phyloP scores from a whole-genome alignment of 2,329 filamentous ascomycete genomes.

The Aspergillus bombycis region DNA sequence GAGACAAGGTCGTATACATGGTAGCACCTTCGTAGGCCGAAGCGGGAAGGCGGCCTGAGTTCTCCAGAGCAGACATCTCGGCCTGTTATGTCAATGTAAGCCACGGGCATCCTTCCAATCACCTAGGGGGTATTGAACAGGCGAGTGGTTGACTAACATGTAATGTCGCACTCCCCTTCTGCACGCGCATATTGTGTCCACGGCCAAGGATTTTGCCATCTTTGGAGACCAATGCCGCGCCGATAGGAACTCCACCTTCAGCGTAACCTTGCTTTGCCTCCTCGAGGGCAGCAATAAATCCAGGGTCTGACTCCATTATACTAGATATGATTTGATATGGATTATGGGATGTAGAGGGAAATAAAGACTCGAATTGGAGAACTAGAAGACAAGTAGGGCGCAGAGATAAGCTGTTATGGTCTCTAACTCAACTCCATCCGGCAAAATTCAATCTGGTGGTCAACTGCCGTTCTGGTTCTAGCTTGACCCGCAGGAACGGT shows the following conservation, averaged over 20 bases:
- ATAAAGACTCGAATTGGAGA: neutral
- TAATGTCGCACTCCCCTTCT: constrained; percentile 70
- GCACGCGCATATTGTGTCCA: constrained; percentile 76
- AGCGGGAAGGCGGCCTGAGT: constrained; percentile 71
- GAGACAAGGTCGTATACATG: constrained; percentile 82
- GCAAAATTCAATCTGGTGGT: constrained; percentile 6
- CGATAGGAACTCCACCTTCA: constrained; percentile 64
- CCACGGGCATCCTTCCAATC: neutral
- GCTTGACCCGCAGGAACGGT: constrained; percentile 15
- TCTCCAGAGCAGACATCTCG: constrained; percentile 75
- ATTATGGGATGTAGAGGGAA: neutral
- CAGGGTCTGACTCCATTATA: constrained; percentile 47
- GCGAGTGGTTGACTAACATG: constrained; percentile 57
- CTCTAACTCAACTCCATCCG: neutral
- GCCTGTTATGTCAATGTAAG: constrained; percentile 52
- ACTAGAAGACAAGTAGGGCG: neutral
- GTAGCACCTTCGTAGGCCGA: constrained; percentile 70
- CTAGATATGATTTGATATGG: neutral
- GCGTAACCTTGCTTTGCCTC: constrained; percentile 58
- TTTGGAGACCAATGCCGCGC: constrained; percentile 65
- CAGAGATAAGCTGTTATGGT: neutral
- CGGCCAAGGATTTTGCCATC: constrained; percentile 71
- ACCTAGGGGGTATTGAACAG: neutral
- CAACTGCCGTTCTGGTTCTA: constrained; percentile 16
- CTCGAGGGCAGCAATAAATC: constrained; percentile 61